phyloP scores from a whole-genome alignment of 2,329 filamentous ascomycete species.

The Hymenoscyphus fructigenus region DNA sequence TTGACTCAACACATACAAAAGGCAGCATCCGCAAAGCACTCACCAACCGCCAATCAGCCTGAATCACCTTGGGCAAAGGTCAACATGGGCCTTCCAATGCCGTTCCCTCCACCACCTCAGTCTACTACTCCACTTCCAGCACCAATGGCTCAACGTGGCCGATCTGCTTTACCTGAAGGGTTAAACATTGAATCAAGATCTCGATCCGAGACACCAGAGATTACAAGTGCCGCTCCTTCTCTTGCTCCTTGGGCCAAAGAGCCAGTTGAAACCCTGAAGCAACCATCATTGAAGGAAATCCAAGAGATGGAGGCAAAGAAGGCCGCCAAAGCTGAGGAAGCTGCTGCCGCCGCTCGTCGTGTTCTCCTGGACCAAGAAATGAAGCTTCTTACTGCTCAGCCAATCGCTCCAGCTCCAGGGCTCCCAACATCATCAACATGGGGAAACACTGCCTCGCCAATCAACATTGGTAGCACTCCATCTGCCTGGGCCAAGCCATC shows the following conservation, averaged over 20 bases:
- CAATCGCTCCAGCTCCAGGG: constrained; percentile 67
- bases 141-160: constrained; percentile 80
- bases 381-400: constrained; percentile 51
- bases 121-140: constrained; percentile 82
- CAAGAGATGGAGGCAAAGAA: constrained; percentile 94
- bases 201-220: constrained; percentile 73
- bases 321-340: constrained; percentile 83
- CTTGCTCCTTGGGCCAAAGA: constrained; percentile 96
- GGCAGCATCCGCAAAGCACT: constrained; percentile 61
- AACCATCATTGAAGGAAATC: constrained; percentile 92
- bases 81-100: constrained; percentile 71
- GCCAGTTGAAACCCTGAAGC: constrained; percentile 69
- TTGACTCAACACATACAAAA: constrained; percentile 84
- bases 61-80: constrained; percentile 59
- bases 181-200: constrained; percentile 65
- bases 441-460: constrained; percentile 45
- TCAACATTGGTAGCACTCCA: constrained; percentile 30
- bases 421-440: constrained; percentile 87
- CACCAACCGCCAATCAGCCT: constrained; percentile 45
- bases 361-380: constrained; percentile 79
- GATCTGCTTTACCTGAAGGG: constrained; percentile 79
- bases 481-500: constrained; percentile 50
- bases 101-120: constrained; percentile 64
- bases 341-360: constrained; percentile 74
- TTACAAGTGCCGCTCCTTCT: constrained; percentile 57